A percentile compares a stretch with the other conserved stretches of the same genome.
Evolutionary conservation across 352 stramenopile genomes (phyloP).

Genomic region (Nothophytophthora sp.): DNA sequence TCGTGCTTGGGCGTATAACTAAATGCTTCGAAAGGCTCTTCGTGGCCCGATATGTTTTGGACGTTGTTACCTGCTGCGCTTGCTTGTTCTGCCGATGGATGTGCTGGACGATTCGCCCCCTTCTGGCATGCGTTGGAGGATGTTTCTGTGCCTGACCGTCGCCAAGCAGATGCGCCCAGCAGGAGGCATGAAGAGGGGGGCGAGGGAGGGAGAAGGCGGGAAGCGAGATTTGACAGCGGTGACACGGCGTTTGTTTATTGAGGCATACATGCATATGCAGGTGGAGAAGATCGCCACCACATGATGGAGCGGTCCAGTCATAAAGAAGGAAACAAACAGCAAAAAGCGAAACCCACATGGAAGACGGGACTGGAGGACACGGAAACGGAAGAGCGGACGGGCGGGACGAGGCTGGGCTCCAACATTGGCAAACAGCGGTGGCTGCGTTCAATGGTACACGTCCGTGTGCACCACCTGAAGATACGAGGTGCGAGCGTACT

Average conservation of each 20-base stretch:
- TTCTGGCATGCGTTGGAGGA: no score
- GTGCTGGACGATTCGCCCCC: background rate
- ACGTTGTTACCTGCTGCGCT: constrained; percentile 2
- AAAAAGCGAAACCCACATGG: no score
- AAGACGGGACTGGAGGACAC: constrained; percentile 9
- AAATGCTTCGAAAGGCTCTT: constrained; percentile 34
- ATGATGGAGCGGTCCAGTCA: no score
- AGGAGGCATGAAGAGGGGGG: no score
- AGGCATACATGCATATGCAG: no score
- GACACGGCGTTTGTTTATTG: no score
- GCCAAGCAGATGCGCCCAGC: no score
- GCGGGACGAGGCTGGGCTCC: background rate
- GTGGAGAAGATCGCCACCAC: no score
- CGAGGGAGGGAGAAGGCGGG: no score
- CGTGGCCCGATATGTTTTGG: constrained; percentile 17
- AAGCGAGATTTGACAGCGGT: no score
- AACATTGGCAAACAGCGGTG: background rate
- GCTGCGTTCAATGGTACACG: constrained; percentile 20
- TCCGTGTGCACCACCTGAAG: constrained; percentile 23
- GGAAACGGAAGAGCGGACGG: constrained; percentile 1
- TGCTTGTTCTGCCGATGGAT: background rate
- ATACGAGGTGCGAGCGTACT: constrained; percentile 41
- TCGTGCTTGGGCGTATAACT: constrained; percentile 24
- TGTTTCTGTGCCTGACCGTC: no score
- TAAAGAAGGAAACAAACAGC: no score